phyloP scores from a whole-genome alignment of 805 yeast species.

The Myxozyma kluyveri region DNA sequence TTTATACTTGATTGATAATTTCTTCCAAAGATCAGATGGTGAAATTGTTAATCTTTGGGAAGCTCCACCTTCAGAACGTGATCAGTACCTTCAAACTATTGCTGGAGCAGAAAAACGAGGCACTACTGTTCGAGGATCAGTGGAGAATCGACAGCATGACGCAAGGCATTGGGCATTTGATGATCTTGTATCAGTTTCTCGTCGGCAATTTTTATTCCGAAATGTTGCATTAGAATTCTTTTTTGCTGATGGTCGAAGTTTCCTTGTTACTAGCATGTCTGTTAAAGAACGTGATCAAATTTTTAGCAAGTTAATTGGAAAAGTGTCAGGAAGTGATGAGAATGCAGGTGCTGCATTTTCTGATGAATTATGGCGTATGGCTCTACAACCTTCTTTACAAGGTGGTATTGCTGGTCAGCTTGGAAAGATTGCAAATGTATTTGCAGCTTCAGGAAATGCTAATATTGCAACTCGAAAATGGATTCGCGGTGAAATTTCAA shows the following conservation, averaged over 20 bases:
- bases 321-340: conserved; percentile 43
- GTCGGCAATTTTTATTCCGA: conserved; percentile 70
- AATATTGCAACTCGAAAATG: conserved; percentile 62
- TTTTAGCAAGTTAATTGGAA: conserved; percentile 48
- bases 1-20: conserved; percentile 67
- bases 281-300: conserved; percentile 56
- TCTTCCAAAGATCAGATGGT: conserved; percentile 54
- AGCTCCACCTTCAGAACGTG: conserved; percentile 61
- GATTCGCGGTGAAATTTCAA: conserved; percentile 75
- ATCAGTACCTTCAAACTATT: conserved; percentile 65
- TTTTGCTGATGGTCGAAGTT: conserved; percentile 68
- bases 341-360: conserved; percentile 34
- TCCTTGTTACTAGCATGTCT: conserved; percentile 62
- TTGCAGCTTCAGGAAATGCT: conserved; percentile 40
- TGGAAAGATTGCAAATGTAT: conserved; percentile 50
- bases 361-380: conserved; percentile 26
- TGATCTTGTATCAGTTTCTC: conserved; percentile 62
- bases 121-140: conserved; percentile 1
- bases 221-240: conserved; percentile 80
- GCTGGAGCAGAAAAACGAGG: conserved; percentile 45
- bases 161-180: conserved; percentile 53
- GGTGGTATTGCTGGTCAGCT: conserved; percentile 35
- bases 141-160: conserved; percentile 22
- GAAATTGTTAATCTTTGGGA: conserved; percentile 63
- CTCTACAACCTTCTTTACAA: conserved; percentile 26